Conservation (phyloP, 176 grass and related monocot genomes). For the Avena atlantica region DNA sequence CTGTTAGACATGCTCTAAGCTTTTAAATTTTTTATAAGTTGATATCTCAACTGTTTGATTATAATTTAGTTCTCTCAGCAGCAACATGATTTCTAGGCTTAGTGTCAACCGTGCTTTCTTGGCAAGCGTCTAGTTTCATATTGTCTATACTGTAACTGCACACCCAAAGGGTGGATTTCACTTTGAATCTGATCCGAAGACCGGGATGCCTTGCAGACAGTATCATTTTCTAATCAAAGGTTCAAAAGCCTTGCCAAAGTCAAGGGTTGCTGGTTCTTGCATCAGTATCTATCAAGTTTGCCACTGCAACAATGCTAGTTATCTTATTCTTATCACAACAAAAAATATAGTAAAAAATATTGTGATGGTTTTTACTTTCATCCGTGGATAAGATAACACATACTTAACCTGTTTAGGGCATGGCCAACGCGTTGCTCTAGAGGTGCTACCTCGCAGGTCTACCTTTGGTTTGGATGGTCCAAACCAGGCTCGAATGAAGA, state of each 20-base stretch:
- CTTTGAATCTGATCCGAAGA: not conserved
- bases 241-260: slow-evolving; percentile 23
- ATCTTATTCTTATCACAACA: not conserved
- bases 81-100: not conserved
- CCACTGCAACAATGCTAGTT: not conserved
- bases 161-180: not conserved
- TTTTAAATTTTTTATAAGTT: not conserved
- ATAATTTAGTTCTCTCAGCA: not conserved
- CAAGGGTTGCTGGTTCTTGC: slow-evolving; percentile 22
- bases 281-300: slow-evolving; percentile 20
- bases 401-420: too few relatives aligned
- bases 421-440: too few relatives aligned
- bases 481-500: too few relatives aligned
- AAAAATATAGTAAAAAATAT: too few relatives aligned
- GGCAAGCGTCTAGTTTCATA: not conserved
- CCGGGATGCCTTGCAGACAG: not conserved
- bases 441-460: too few relatives aligned
- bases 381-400: too few relatives aligned
- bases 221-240: not conserved
- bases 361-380: too few relatives aligned
- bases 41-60: too few relatives aligned
- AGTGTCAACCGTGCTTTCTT: not conserved
- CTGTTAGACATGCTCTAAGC: too few relatives aligned
- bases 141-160: not conserved
- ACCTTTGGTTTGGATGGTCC: too few relatives aligned